Conservation (phyloP, 2,329 filamentous ascomycete species). For the Phaeosphaeria sp. region DNA sequence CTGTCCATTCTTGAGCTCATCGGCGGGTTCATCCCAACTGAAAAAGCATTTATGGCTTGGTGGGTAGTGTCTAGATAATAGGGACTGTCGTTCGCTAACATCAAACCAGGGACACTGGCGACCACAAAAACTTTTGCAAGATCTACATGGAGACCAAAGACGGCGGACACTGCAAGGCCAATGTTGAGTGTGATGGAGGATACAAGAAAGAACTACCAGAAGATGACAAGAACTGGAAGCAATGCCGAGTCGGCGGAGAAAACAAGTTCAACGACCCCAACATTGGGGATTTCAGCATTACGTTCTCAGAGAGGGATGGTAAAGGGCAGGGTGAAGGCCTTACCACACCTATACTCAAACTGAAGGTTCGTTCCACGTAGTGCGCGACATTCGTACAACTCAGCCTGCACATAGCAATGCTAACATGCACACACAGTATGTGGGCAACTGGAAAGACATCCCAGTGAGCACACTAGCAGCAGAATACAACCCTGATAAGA, state of each 20-base stretch:
- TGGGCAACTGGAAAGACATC: conserved; percentile 10
- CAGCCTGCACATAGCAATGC: neutral
- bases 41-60: neutral
- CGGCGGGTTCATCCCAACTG: neutral
- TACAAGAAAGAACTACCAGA: neutral
- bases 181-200: neutral
- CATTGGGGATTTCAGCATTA: conserved; percentile 18
- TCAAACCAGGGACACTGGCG: neutral
- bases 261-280: conserved; percentile 7
- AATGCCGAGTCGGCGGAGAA: neutral
- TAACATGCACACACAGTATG: neutral
- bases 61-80: neutral
- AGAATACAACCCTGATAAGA: neutral
- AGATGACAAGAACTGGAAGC: neutral
- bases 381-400: neutral
- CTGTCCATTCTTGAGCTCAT: conserved; percentile 1
- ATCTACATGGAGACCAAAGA: conserved; percentile 10
- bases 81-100: neutral
- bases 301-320: conserved; percentile 7
- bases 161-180: conserved; percentile 2
- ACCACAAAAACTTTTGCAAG: conserved; percentile 3
- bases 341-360: conserved; percentile 10
- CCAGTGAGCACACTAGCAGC: conserved; percentile 1
- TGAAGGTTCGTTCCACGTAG: conserved; percentile 1
- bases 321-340: conserved; percentile 8